phyloP scores from a whole-genome alignment of 176 grass and related monocot genomes.

The Oryza rufipogon region DNA sequence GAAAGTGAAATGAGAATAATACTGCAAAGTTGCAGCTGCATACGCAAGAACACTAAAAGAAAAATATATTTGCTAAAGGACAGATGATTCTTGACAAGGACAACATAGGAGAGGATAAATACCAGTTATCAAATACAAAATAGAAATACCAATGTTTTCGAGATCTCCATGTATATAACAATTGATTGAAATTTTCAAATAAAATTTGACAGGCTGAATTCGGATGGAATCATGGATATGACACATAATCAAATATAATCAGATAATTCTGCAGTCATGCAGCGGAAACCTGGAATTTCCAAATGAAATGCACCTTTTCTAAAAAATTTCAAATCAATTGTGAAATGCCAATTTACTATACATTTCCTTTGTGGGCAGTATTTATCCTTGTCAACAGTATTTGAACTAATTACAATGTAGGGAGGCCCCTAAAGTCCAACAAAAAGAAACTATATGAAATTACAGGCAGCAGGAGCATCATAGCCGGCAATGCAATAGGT shows the following conservation, averaged over 20 bases:
- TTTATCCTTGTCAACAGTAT: slow-evolving; percentile 1
- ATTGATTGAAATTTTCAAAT: neutral
- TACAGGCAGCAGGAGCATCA: slow-evolving; percentile 34
- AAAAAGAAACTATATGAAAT: neutral
- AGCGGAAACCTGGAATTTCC: slow-evolving; percentile 7
- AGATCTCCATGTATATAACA: neutral
- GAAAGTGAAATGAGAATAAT: neutral
- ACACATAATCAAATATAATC: neutral
- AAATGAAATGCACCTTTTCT: neutral
- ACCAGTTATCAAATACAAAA: neutral
- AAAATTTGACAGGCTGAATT: neutral
- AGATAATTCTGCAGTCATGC: neutral
- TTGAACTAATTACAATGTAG: neutral
- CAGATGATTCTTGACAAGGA: neutral
- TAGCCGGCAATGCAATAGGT: slow-evolving; percentile 30
- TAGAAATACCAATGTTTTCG: neutral
- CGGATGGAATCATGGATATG: neutral
- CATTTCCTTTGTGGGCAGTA: slow-evolving; percentile 9
- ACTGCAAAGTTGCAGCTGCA: neutral
- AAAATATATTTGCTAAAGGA: neutral
- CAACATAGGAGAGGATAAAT: neutral
- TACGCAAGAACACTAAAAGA: neutral
- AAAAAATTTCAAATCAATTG: slow-evolving; percentile 12
- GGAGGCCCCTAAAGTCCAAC: neutral
- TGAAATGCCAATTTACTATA: slow-evolving; percentile 37